These are phyloP conservation scores for Chlamydomonas sp. DNA, from an alignment of 139 green algal genomes.

Conservation along the genomic window DNA sequence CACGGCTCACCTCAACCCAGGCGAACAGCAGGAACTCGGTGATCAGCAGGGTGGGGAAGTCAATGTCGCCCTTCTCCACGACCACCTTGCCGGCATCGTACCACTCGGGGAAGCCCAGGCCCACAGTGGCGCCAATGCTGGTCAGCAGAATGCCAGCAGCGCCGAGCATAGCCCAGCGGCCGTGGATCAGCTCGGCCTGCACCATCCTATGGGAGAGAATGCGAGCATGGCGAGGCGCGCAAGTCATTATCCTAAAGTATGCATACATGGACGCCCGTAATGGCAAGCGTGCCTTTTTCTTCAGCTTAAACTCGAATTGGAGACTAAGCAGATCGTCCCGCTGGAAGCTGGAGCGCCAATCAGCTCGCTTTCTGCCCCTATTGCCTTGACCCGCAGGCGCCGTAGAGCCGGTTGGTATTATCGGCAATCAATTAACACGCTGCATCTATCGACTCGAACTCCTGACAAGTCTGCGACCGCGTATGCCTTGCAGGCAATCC, in stretches of 20 bases:
- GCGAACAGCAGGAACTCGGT: constrained; percentile 76
- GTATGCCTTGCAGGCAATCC: not conserved
- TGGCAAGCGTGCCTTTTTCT: no score
- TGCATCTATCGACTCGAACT: constrained; percentile 60
- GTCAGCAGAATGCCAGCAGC: constrained; percentile 79
- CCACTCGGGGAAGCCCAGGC: constrained; percentile 71
- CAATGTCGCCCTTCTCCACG: constrained; percentile 72
- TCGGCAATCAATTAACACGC: not conserved
- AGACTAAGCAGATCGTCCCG: no score
- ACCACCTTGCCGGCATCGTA: constrained; percentile 80
- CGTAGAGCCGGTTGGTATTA: not conserved
- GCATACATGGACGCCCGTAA: no score
- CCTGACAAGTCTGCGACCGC: not conserved
- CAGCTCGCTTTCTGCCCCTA: not conserved
- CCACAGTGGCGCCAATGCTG: constrained; percentile 51
- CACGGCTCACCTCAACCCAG: constrained; percentile 76
- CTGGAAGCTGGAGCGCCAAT: no score
- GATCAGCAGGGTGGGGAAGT: constrained; percentile 73
- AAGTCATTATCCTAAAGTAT: no score
- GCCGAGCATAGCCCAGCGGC: constrained; percentile 80
- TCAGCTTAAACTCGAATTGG: no score
- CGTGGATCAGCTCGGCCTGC: constrained; percentile 89
- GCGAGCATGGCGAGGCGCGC: not conserved
- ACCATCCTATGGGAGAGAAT: constrained; percentile 67
- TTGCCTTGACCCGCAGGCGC: not conserved